These are phyloP conservation scores for Phoma sp. DNA, from an alignment of 2,329 filamentous ascomycete genomes.

Conservation along the genomic window DNA sequence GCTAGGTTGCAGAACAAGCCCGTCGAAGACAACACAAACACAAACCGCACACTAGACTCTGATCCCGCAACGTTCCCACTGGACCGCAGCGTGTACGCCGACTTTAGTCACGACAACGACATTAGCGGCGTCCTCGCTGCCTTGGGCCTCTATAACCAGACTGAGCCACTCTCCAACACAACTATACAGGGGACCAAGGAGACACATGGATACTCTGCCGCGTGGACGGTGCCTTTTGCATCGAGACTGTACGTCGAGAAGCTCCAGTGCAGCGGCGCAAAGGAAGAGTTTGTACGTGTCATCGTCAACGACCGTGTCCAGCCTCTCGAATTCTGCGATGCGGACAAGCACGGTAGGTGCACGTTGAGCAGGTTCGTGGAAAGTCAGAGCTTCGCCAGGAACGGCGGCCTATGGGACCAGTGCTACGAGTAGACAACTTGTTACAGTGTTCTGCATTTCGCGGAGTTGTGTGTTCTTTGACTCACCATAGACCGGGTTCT, in stretches of 20 bases:
- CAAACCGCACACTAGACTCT: conserved; percentile 77
- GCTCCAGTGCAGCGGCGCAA: conserved; percentile 68
- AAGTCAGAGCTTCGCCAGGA: conserved; percentile 74
- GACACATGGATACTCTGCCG: conserved; percentile 73
- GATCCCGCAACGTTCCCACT: conserved; percentile 76
- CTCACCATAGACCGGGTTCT: background rate
- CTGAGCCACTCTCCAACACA: conserved; percentile 55
- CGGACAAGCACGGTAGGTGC: conserved; percentile 75
- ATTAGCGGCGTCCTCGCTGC: conserved; percentile 80
- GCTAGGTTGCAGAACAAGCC: conserved; percentile 74
- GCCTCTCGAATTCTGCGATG: conserved; percentile 71
- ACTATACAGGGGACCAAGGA: conserved; percentile 58
- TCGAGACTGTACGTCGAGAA: conserved; percentile 87
- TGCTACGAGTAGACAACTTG: conserved; percentile 54
- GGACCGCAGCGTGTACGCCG: conserved; percentile 72
- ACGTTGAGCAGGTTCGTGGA: conserved; percentile 72
- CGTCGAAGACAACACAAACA: conserved; percentile 75
- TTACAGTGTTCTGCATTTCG: background rate
- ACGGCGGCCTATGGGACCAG: conserved; percentile 74
- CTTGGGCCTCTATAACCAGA: conserved; percentile 77
- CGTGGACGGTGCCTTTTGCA: conserved; percentile 83
- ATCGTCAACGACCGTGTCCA: conserved; percentile 85
- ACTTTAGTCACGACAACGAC: conserved; percentile 92
- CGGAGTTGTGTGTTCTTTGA: background rate
- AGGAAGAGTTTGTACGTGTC: conserved; percentile 76